These are phyloP conservation scores for Crucibulum laeve DNA, from an alignment of 768 basidiomycete genomes.

Conservation along the genomic window DNA sequence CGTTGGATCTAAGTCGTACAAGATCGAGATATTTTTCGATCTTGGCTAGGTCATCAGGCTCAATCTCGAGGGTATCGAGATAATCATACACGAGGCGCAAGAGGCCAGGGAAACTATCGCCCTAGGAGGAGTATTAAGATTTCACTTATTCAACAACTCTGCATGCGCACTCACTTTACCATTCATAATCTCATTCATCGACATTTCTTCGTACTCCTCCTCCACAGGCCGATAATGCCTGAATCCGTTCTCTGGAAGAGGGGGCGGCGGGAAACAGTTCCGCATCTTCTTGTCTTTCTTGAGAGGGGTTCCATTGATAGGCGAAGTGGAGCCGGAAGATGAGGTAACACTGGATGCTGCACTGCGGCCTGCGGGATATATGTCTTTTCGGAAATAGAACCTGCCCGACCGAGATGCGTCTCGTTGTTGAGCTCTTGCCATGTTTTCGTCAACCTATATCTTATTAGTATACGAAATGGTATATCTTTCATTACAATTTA, in stretches of 20 bases:
- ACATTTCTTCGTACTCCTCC: conserved; percentile 91
- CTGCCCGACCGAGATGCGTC: conserved; percentile 70
- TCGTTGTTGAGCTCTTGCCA: conserved; percentile 83
- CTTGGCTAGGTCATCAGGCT: conserved; percentile 49
- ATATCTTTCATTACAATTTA: conserved; percentile 15
- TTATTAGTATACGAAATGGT: neutral
- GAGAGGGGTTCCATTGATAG: conserved; percentile 25
- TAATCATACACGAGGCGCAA: conserved; percentile 80
- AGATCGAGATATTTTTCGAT: conserved; percentile 80
- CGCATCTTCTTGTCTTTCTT: conserved; percentile 62
- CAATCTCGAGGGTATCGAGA: conserved; percentile 80
- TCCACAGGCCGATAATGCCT: conserved; percentile 43
- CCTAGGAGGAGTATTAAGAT: conserved; percentile 33
- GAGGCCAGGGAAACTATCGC: conserved; percentile 69
- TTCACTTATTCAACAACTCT: neutral
- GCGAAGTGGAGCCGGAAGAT: conserved; percentile 37
- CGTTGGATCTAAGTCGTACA: conserved; percentile 73
- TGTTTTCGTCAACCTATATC: conserved; percentile 91
- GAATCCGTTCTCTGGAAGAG: conserved; percentile 44
- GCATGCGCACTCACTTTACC: conserved; percentile 62
- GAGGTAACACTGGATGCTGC: conserved; percentile 40
- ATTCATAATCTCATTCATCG: conserved; percentile 88
- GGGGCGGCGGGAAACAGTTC: conserved; percentile 67
- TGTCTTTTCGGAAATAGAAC: conserved; percentile 88
- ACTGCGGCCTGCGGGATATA: conserved; percentile 58